Evolutionary conservation across 2,329 filamentous ascomycete genomes (phyloP).

Genomic region (Dactylonectria macrodidyma): DNA sequence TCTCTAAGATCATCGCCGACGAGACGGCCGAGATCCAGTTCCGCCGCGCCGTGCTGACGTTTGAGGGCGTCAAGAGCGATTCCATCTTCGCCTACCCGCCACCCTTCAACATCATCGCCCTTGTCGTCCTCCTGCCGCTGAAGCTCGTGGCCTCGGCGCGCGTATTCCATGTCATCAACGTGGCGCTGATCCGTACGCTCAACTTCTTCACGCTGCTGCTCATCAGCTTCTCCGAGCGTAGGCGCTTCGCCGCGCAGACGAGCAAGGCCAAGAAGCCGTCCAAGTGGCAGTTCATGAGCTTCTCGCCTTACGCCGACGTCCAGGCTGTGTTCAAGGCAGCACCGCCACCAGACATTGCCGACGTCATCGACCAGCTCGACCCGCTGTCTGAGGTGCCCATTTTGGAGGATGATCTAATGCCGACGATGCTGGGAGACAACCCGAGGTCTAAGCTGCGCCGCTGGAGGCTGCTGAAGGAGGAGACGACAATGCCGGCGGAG

Average conservation of each 20-base stretch:
- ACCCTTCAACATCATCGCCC: constrained; percentile 78
- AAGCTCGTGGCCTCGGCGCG: constrained; percentile 74
- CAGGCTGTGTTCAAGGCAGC: constrained; percentile 72
- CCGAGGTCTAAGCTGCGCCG: constrained; percentile 28
- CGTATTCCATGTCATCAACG: constrained; percentile 81
- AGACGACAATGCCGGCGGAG: constrained; percentile 9
- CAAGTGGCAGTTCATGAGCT: constrained; percentile 62
- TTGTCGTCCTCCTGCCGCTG: constrained; percentile 74
- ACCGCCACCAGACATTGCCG: constrained; percentile 60
- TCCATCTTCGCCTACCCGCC: constrained; percentile 79
- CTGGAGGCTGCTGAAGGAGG: constrained; percentile 28
- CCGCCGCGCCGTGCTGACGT: constrained; percentile 78
- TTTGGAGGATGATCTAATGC: constrained; percentile 48
- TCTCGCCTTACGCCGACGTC: constrained; percentile 72
- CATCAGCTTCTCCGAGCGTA: constrained; percentile 74
- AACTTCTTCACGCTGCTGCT: constrained; percentile 76
- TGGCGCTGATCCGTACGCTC: constrained; percentile 72
- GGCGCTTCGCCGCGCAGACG: constrained; percentile 57
- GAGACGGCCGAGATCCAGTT: constrained; percentile 81
- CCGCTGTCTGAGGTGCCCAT: constrained; percentile 49
- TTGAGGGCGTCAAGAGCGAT: constrained; percentile 82
- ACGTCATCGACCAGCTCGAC: constrained; percentile 51
- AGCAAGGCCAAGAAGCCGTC: constrained; percentile 42
- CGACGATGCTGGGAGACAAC: constrained; percentile 43
- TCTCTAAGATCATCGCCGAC: constrained; percentile 78